A percentile compares a stretch with the other conserved stretches of the same genome.
phyloP scores from a whole-genome alignment of 768 basidiomycete genomes.

The Phaffia tasmanica region DNA sequence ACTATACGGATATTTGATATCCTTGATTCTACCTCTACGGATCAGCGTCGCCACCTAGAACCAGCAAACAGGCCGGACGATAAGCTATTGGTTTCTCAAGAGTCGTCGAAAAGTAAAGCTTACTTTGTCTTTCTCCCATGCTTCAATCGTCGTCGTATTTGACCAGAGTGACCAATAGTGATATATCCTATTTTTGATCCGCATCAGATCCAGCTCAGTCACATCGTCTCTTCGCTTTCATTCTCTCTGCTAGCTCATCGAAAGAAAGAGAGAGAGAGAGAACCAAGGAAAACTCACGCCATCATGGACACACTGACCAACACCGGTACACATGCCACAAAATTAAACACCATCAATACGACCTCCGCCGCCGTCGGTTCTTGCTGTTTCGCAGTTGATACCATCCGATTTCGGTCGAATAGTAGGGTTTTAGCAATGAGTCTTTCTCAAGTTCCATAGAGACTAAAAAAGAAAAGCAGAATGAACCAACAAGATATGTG shows the following conservation, averaged over 20 bases:
- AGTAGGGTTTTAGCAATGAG: neutral
- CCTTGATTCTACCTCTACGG: constrained; percentile 69
- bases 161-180: constrained; percentile 64
- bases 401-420: too few relatives aligned
- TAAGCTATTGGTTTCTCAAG: neutral
- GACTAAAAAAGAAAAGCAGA: neutral
- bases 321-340: constrained; percentile 72
- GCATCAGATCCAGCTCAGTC: neutral
- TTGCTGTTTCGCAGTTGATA: constrained; percentile 42
- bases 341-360: constrained; percentile 78
- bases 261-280: neutral
- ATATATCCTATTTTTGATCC: constrained; percentile 50
- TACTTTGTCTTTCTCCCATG: constrained; percentile 88
- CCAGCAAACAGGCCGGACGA: too few relatives aligned
- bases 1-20: constrained; percentile 94
- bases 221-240: neutral
- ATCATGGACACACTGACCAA: constrained; percentile 77
- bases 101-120: too few relatives aligned
- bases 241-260: too few relatives aligned
- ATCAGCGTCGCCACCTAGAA: constrained; percentile 58
- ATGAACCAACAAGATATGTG: constrained; percentile 11
- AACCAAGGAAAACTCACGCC: constrained; percentile 48
- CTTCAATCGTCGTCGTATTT: constrained; percentile 93
- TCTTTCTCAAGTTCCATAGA: too few relatives aligned
- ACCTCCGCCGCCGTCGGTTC: constrained; percentile 59